phyloP scores from a whole-genome alignment of 1,284 basidiomycete species.

The Ustilago shanxiensis region DNA sequence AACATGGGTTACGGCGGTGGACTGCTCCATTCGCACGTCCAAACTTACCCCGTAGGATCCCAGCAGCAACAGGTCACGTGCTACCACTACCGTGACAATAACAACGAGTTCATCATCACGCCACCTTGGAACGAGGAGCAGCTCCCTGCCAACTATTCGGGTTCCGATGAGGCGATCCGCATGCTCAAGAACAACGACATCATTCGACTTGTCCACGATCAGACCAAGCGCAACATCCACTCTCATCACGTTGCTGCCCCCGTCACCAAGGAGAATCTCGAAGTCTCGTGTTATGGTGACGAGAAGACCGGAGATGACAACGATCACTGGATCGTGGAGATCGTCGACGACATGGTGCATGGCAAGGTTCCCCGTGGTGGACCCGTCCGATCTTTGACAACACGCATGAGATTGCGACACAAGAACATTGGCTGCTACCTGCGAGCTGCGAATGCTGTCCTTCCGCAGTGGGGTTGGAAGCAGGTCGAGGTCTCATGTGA shows the following conservation, averaged over 20 bases:
- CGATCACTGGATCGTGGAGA: slow-evolving; percentile 93
- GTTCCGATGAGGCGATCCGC: slow-evolving; percentile 64
- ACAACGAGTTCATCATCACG: slow-evolving; percentile 90
- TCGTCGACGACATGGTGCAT: slow-evolving; percentile 82
- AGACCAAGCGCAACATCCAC: slow-evolving; percentile 92
- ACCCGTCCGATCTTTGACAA: slow-evolving; percentile 88
- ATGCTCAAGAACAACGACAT: slow-evolving; percentile 84
- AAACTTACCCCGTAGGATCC: slow-evolving; percentile 92
- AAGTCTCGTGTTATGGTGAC: slow-evolving; percentile 94
- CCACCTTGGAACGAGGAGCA: slow-evolving; percentile 80
- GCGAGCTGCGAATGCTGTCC: slow-evolving; percentile 84
- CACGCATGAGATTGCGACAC: slow-evolving; percentile 87
- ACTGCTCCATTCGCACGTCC: slow-evolving; percentile 93
- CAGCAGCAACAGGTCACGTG: slow-evolving; percentile 97
- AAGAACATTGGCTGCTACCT: slow-evolving; percentile 78
- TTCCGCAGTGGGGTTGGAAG: slow-evolving; percentile 99
- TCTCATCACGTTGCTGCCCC: slow-evolving; percentile 90
- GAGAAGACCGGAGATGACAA: slow-evolving; percentile 84
- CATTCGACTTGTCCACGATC: slow-evolving; percentile 82
- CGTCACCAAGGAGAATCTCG: slow-evolving; percentile 87
- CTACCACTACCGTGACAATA: slow-evolving; percentile 98
- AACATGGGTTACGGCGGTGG: slow-evolving; percentile 99
- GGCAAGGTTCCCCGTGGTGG: slow-evolving; percentile 75
- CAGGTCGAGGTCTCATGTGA: slow-evolving; percentile 96
- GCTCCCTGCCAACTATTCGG: slow-evolving; percentile 54